Percentiles rank a stretch among this genome's conserved stretches.
Conservation (phyloP, 2,329 filamentous ascomycete species). For the Xylogone sp. region DNA sequence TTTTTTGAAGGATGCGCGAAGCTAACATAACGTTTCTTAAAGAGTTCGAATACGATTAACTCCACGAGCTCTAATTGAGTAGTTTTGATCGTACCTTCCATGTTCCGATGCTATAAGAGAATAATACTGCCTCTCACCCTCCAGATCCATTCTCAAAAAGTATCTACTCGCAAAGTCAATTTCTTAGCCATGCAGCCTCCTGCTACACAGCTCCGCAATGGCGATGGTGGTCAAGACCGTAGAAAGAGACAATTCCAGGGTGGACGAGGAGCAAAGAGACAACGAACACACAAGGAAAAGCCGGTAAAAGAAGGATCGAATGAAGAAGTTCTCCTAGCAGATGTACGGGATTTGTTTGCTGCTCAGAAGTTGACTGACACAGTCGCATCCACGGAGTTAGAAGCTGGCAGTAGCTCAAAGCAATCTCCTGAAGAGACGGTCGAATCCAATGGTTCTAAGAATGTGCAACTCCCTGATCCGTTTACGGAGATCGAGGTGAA, state of each 20-base stretch:
- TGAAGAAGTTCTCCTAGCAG: conserved; percentile 63
- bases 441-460: not conserved
- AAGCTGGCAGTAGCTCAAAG: conserved; percentile 28
- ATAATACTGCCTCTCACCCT: not conserved
- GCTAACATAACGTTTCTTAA: not conserved
- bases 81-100: not conserved
- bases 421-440: conserved; percentile 16
- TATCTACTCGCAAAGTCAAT: conserved; percentile 4
- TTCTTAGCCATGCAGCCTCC: conserved; percentile 8
- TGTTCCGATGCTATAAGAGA: conserved; percentile 6
- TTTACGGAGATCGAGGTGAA: conserved; percentile 77
- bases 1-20: not conserved
- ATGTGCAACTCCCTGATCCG: conserved; percentile 52
- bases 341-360: conserved; percentile 54
- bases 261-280: conserved; percentile 37
- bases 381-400: not conserved
- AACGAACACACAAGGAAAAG: conserved; percentile 54
- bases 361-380: conserved; percentile 27
- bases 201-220: not conserved
- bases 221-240: conserved; percentile 1
- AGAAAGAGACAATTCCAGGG: conserved; percentile 26
- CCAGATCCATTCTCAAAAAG: not conserved
- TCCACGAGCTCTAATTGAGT: not conserved
- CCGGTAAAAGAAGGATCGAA: conserved; percentile 53
- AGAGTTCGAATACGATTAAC: not conserved